phyloP scores from a whole-genome alignment of 441 rosid species.

The Hura crepitans region DNA sequence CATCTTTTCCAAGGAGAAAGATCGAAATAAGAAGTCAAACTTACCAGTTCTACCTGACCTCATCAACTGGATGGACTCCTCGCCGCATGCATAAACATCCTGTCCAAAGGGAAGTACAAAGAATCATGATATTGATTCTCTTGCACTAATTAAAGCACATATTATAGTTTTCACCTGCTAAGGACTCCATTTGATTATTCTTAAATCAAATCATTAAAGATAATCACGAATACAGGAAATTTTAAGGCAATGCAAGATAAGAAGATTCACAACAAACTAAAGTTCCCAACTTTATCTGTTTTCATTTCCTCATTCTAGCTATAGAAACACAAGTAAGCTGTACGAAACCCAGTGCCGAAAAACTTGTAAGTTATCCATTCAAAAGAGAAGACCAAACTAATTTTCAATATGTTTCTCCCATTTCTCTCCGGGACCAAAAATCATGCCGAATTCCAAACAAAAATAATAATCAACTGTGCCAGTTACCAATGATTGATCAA shows the following conservation, averaged over 20 bases:
- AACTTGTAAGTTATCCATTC: not conserved
- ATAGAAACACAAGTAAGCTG: not conserved
- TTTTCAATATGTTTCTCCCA: not conserved
- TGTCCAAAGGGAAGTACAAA: constrained; percentile 32
- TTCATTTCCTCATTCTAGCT: not conserved
- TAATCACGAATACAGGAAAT: not conserved
- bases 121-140: constrained; percentile 1
- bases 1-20: constrained; percentile 6
- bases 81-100: constrained; percentile 38
- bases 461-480: too few species aligned
- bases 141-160: not conserved
- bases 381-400: not conserved
- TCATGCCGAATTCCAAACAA: not conserved
- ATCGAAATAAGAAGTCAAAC: not conserved
- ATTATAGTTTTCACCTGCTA: not conserved
- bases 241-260: too few species aligned
- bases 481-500: too few species aligned
- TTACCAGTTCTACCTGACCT: constrained; percentile 30
- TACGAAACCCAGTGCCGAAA: not conserved
- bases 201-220: not conserved
- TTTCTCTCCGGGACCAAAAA: not conserved
- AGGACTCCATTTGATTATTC: not conserved
- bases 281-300: not conserved
- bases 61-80: constrained; percentile 27
- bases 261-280: not conserved